phyloP scores from a whole-genome alignment of 2,329 filamentous ascomycete species.

The Nectriaceae sp. region DNA sequence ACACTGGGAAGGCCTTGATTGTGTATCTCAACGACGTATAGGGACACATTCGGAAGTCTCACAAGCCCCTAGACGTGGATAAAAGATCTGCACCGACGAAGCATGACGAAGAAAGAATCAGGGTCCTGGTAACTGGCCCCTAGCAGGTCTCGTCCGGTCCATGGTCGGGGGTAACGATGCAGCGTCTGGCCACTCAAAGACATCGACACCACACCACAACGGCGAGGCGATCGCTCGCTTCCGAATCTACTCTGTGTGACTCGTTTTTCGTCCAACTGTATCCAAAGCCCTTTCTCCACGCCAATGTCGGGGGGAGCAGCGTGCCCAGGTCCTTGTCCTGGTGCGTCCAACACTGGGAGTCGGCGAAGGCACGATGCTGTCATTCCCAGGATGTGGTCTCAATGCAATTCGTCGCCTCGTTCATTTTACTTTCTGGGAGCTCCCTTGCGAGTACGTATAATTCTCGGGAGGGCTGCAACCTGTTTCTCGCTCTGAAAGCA shows the following conservation, averaged over 20 bases:
- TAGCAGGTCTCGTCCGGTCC: neutral
- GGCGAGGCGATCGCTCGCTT: neutral
- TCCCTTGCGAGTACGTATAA: neutral
- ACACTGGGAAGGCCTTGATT: no score
- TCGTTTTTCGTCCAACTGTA: no score
- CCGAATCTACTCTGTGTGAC: no score
- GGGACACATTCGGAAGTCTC: neutral
- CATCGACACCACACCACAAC: conserved; percentile 19
- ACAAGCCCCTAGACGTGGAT: neutral
- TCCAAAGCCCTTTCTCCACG: no score
- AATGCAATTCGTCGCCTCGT: neutral
- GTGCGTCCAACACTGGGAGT: neutral
- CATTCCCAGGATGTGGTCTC: no score
- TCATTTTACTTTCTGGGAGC: neutral
- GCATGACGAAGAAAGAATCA: neutral
- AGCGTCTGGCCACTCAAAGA: conserved; percentile 12
- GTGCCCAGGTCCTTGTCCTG: neutral
- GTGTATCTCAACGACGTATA: no score
- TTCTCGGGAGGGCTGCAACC: neutral
- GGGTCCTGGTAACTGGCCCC: neutral
- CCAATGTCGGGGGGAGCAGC: no score
- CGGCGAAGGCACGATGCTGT: neutral
- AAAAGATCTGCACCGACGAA: neutral
- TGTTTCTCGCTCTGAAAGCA: no score
- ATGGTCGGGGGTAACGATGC: conserved; percentile 2